These are phyloP conservation scores for Colletotrichum liaoningense DNA, from an alignment of 2,329 filamentous ascomycete genomes.

Conservation along the genomic window DNA sequence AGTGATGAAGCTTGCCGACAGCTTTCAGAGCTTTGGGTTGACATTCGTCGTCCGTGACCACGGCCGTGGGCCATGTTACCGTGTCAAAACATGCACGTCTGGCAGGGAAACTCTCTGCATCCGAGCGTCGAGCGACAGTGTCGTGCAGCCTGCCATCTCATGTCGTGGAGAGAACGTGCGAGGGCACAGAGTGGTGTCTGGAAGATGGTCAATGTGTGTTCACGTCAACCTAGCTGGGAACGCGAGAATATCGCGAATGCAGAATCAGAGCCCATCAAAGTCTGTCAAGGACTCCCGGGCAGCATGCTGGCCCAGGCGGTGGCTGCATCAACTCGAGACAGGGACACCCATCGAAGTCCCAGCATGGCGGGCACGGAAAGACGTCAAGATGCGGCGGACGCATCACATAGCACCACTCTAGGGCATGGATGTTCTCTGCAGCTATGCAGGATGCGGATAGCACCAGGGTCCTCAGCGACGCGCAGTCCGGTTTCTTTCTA, in stretches of 20 bases:
- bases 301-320: conserved; percentile 5
- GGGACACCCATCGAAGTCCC: conserved; percentile 23
- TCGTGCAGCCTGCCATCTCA: conserved; percentile 25
- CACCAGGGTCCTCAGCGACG: background rate
- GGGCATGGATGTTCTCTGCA: background rate
- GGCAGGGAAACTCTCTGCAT: conserved; percentile 12
- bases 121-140: conserved; percentile 16
- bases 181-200: background rate
- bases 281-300: conserved; percentile 13
- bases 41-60: background rate
- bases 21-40: background rate
- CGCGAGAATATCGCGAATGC: background rate
- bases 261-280: background rate
- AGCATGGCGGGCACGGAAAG: conserved; percentile 17
- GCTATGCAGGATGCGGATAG: conserved; percentile 2
- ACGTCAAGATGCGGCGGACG: conserved; percentile 5
- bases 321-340: conserved; percentile 16
- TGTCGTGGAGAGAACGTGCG: conserved; percentile 2
- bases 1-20: conserved; percentile 15
- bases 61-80: conserved; percentile 1
- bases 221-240: background rate
- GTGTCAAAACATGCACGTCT: conserved; percentile 20
- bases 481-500: background rate
- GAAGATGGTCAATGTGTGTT: too few relatives aligned
- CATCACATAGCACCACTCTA: conserved; percentile 2